A percentile compares a stretch with the other conserved stretches of the same genome.
phyloP scores from a whole-genome alignment of 345 rosid species.

The Populus euphratica region DNA sequence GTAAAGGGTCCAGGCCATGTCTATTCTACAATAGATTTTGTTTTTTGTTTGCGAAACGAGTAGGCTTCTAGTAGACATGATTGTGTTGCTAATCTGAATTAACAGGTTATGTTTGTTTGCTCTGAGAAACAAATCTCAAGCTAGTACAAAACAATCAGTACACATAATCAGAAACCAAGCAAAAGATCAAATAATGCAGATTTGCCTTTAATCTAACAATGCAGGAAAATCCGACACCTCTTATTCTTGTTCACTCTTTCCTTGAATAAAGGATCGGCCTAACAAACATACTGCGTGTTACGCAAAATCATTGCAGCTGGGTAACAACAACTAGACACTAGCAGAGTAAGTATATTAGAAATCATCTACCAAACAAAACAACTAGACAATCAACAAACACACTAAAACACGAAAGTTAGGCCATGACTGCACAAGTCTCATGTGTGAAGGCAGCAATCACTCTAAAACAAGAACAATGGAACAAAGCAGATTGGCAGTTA shows the following conservation, averaged over 20 bases:
- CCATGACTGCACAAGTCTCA: not conserved
- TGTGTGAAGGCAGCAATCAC: not conserved
- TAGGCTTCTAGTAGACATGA: not conserved
- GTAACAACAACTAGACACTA: not conserved
- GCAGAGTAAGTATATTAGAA: not conserved
- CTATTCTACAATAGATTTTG: not conserved
- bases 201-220: not conserved
- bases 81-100: not conserved
- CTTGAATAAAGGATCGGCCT: not conserved
- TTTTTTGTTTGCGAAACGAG: not conserved
- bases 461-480: not conserved
- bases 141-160: not conserved
- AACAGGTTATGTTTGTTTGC: not conserved
- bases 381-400: not conserved
- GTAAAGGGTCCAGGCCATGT: too few relatives aligned
- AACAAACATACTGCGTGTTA: not conserved
- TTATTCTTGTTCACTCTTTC: not conserved
- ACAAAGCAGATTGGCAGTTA: slow-evolving; percentile 15
- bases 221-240: not conserved
- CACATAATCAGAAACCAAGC: not conserved
- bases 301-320: not conserved
- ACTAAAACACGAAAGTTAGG: not conserved
- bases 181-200: not conserved
- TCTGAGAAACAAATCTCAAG: not conserved
- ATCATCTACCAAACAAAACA: too few relatives aligned